Evolutionary conservation across 169 alveolate genomes (phyloP).

Genomic region (Sarcocystis neurona): DNA sequence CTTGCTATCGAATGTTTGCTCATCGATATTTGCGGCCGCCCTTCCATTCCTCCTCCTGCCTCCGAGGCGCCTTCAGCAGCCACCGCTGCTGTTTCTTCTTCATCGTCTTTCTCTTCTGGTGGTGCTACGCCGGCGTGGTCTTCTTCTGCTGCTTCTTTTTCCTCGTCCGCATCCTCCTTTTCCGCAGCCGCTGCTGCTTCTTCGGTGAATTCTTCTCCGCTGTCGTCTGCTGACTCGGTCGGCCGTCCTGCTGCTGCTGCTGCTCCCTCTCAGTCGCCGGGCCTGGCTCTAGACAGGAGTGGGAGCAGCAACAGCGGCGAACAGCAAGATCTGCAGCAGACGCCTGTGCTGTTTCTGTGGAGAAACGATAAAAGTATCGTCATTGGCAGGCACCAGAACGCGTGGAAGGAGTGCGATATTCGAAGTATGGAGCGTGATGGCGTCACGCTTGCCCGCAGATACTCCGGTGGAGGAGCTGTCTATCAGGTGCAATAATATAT

Average conservation of each 20-base stretch:
- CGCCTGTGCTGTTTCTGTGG: constrained; percentile 90
- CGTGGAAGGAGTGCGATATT: constrained; percentile 94
- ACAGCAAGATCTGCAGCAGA: neutral
- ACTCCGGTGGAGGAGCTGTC: constrained; percentile 96
- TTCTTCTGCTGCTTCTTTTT: too few species aligned
- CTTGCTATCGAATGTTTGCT: constrained; percentile 12
- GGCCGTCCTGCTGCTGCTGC: too few species aligned
- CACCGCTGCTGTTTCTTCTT: too few species aligned
- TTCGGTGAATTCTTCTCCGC: too few species aligned
- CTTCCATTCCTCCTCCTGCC: too few species aligned
- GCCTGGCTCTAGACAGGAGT: neutral
- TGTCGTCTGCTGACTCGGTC: too few species aligned
- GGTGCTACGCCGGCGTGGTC: too few species aligned
- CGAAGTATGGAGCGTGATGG: constrained; percentile 79
- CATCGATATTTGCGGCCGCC: neutral
- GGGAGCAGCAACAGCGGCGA: neutral
- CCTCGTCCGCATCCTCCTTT: too few species aligned
- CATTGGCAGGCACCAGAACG: constrained; percentile 92
- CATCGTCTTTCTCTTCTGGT: too few species aligned
- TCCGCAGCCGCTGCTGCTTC: too few species aligned
- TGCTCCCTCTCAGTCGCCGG: too few species aligned
- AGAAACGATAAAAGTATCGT: constrained; percentile 89
- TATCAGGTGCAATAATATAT: constrained; percentile 76
- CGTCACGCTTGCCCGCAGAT: constrained; percentile 88
- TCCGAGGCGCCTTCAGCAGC: too few species aligned